These are phyloP conservation scores for Camelina hispida DNA, from an alignment of 345 rosid species.

Conservation along the genomic window DNA sequence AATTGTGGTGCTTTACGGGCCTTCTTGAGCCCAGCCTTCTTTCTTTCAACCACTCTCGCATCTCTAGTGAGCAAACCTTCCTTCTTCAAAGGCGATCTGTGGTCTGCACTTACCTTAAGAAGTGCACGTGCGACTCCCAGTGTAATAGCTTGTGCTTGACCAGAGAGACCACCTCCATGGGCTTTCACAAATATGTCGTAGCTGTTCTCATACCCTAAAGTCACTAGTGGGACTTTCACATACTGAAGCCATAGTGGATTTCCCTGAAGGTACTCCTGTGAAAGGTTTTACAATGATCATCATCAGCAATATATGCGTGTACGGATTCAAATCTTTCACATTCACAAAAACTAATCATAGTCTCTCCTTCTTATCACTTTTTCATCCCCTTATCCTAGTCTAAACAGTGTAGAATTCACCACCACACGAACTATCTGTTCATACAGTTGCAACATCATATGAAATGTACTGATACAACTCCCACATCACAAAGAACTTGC, in stretches of 20 bases:
- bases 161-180: conserved; percentile 93
- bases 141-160: conserved; percentile 97
- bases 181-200: conserved; percentile 93
- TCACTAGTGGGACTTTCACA: conserved; percentile 74
- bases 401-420: background rate
- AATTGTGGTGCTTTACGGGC: conserved; percentile 96
- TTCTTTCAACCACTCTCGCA: conserved; percentile 87
- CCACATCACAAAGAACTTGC: background rate
- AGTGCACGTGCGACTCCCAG: conserved; percentile 90
- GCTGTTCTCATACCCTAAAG: conserved; percentile 82
- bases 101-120: conserved; percentile 76
- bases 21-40: conserved; percentile 93
- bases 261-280: conserved; percentile 95
- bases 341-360: conserved; percentile 8
- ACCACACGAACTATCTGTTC: background rate
- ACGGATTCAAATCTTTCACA: conserved; percentile 8
- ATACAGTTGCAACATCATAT: background rate
- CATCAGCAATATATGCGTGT: background rate
- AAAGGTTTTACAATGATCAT: conserved; percentile 16
- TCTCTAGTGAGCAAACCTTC: conserved; percentile 93
- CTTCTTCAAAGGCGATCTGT: conserved; percentile 71
- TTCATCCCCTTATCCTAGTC: background rate
- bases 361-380: background rate
- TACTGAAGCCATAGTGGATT: conserved; percentile 94
- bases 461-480: background rate